Conservation (phyloP, 2,329 filamentous ascomycete species). For the Escovopsis sp. region DNA sequence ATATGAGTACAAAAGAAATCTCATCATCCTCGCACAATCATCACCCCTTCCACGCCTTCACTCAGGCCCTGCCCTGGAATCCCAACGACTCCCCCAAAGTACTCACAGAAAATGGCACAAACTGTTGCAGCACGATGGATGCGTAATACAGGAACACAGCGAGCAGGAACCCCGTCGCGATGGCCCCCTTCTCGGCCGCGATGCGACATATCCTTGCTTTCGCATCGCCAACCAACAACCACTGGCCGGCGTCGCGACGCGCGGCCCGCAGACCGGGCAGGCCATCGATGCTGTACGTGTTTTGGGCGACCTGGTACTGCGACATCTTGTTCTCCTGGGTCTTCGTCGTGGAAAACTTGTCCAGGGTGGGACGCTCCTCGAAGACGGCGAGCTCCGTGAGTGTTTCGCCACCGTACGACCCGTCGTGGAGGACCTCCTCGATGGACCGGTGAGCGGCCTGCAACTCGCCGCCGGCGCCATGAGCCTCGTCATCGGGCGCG, state of each 20-base stretch:
- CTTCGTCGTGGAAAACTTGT: constrained; percentile 32
- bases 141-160: constrained; percentile 16
- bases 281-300: constrained; percentile 40
- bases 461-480: background rate
- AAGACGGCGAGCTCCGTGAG: constrained; percentile 27
- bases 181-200: constrained; percentile 16
- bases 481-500: constrained; percentile 10
- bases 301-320: constrained; percentile 41
- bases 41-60: background rate
- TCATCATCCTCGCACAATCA: background rate
- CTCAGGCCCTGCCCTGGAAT: too few species aligned
- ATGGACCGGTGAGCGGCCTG: constrained; percentile 2
- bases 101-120: background rate
- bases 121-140: constrained; percentile 6
- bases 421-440: constrained; percentile 13
- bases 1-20: background rate
- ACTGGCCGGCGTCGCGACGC: constrained; percentile 32
- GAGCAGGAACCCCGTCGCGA: constrained; percentile 18
- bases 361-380: constrained; percentile 39
- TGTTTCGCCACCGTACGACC: constrained; percentile 9
- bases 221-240: constrained; percentile 26
- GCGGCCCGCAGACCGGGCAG: constrained; percentile 40
- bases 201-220: constrained; percentile 13
- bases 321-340: constrained; percentile 32
- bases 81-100: background rate